Conservation (phyloP, 495 filamentous ascomycete genomes). For the Penicillium robsamsonii region DNA sequence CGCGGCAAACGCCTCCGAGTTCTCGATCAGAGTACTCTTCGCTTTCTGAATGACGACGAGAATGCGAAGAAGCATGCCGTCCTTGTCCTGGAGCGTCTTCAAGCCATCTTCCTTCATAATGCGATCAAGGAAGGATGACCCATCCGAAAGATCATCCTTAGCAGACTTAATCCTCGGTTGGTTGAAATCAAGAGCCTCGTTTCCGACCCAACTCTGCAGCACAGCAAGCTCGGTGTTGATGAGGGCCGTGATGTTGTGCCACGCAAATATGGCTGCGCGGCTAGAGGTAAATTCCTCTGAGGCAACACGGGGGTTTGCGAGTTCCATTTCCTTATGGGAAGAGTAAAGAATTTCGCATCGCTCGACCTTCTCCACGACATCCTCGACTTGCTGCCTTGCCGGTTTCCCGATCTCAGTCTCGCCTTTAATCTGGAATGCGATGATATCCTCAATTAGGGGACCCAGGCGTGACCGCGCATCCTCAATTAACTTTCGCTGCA, state of each 20-base stretch:
- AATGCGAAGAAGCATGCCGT: conserved; percentile 82
- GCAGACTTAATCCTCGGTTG: conserved; percentile 48
- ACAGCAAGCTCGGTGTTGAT: conserved; percentile 93
- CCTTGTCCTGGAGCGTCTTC: conserved; percentile 78
- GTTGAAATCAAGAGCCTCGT: conserved; percentile 88
- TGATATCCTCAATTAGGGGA: conserved; percentile 75
- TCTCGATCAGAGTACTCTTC: conserved; percentile 85
- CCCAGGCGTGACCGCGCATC: conserved; percentile 70
- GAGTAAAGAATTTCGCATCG: conserved; percentile 82
- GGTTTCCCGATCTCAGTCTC: conserved; percentile 88
- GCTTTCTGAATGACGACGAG: conserved; percentile 86
- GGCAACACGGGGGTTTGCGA: conserved; percentile 66
- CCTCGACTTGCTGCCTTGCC: conserved; percentile 80
- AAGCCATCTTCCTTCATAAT: conserved; percentile 97
- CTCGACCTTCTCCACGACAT: conserved; percentile 84
- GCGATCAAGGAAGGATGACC: conserved; percentile 91
- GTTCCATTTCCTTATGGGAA: conserved; percentile 67
- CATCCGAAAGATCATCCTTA: conserved; percentile 71
- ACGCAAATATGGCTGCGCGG: conserved; percentile 83
- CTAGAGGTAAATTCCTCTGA: conserved; percentile 74
- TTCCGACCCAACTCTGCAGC: conserved; percentile 92
- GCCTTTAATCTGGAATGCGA: conserved; percentile 89
- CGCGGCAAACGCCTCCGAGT: conserved; percentile 79
- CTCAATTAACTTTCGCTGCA: conserved; percentile 80
- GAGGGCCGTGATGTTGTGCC: conserved; percentile 97